Evolutionary conservation across 768 basidiomycete genomes (phyloP), one percentile per base, ranked within the genome.

Genomic region (Lentinula sp.): DNA sequence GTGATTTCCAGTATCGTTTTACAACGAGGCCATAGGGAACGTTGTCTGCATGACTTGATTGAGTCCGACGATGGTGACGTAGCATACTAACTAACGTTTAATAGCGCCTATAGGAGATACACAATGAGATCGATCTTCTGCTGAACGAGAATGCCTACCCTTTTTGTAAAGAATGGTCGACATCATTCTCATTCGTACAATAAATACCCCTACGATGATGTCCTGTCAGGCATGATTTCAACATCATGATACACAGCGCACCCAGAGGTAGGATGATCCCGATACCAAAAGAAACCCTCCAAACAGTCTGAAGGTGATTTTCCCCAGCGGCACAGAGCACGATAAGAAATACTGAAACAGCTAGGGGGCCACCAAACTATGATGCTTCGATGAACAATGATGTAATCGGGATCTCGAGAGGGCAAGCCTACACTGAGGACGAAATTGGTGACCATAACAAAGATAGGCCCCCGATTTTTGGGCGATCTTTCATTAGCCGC

Each of bases 361-460:
- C 83, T 64, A 91, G 73, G 9, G 88, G 85, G 0, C 87, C 85
- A 49, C 86, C 85, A 66, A 89, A 84, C 79, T 85, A 68, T 48
- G 36, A 54, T 59, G 63, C 18, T 55, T 35, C 36, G 43, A 50
- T 41, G 37, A 55, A 51, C 5, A 5, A 33, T 28, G n/a, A 62
- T 41, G 28, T 23, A 20, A 6, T 42, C 58, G 6, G 41, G 57
- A 54, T 15, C 8, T 48, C 58, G 6, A 33, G 42, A 43, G 23
- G 39, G n/a, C 13, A 37, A 28, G 71, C 78, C 61, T 66, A 87
- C 86, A 64, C 78, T 81, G 57, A 88, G 77, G 54, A 86, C 85
- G 52, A 88, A 81, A 70, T 90, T 89, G 13, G 86, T 90, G 61
- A 88, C 87, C 81, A 91, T 82, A 67, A 88, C 85, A 71, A 90